These are phyloP conservation scores for Mortierella sp. DNA, from an alignment of 371 early-diverging fungal genomes.

Conservation along the genomic window DNA sequence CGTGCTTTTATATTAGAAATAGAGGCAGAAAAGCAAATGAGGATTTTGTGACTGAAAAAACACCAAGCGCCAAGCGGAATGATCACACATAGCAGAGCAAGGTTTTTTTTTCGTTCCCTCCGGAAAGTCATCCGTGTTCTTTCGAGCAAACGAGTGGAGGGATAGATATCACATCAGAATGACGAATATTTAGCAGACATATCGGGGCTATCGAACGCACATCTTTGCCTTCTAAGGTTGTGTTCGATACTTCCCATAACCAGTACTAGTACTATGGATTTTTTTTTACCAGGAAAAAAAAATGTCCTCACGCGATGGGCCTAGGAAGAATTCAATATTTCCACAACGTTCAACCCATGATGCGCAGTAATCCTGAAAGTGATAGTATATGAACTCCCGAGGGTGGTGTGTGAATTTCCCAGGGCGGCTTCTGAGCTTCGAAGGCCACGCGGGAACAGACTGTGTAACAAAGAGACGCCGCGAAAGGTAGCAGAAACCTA, in stretches of 20 bases:
- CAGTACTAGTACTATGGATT: not conserved
- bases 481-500: not conserved
- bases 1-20: not conserved
- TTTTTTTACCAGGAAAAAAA: not conserved
- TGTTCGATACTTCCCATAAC: not conserved
- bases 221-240: not conserved
- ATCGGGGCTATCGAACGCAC: not conserved
- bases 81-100: not conserved
- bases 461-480: conserved; percentile 6
- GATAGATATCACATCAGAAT: not conserved
- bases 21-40: not conserved
- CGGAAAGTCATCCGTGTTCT: not conserved
- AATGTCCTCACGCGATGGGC: not conserved
- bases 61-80: not conserved
- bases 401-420: not conserved
- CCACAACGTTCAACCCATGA: not conserved
- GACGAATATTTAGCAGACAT: not conserved
- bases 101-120: not conserved
- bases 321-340: not conserved
- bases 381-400: not conserved
- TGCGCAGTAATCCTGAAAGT: not conserved
- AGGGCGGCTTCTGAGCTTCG: no score
- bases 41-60: not conserved
- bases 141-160: not conserved
- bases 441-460: not conserved